phyloP scores from a whole-genome alignment of 2,329 filamentous ascomycete genomes.

The Hypoxylon sp. region DNA sequence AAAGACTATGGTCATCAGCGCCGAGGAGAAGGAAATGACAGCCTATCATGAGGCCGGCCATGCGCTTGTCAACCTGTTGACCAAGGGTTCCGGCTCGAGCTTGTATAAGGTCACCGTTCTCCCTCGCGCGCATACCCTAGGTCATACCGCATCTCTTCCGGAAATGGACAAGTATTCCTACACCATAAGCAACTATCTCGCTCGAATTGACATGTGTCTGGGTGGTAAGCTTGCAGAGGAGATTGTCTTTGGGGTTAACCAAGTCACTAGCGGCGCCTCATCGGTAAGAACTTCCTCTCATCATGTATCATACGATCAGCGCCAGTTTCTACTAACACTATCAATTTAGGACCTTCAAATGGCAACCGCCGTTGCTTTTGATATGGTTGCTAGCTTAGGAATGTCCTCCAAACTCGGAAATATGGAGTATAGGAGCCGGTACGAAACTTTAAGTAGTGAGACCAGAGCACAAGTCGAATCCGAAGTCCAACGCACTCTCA shows the following conservation, averaged over 20 bases:
- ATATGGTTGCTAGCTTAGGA: slow-evolving; percentile 89
- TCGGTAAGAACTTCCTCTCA: slow-evolving; percentile 67
- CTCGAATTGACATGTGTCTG: slow-evolving; percentile 83
- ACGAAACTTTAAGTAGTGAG: slow-evolving; percentile 84
- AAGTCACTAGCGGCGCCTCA: slow-evolving; percentile 90
- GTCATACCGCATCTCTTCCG: slow-evolving; percentile 88
- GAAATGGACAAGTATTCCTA: slow-evolving; percentile 94
- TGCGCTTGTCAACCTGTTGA: slow-evolving; percentile 89
- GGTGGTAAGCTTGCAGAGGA: slow-evolving; percentile 93
- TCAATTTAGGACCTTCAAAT: slow-evolving; percentile 79
- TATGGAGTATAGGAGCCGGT: slow-evolving; percentile 87
- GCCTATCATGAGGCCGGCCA: slow-evolving; percentile 97
- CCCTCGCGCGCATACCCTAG: slow-evolving; percentile 87
- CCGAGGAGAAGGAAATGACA: slow-evolving; percentile 96
- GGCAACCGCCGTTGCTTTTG: slow-evolving; percentile 86
- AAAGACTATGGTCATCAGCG: slow-evolving; percentile 88
- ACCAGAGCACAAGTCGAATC: slow-evolving; percentile 89
- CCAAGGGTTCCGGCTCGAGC: slow-evolving; percentile 77
- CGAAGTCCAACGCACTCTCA: slow-evolving; percentile 88
- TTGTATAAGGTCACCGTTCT: slow-evolving; percentile 99
- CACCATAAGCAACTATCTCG: slow-evolving; percentile 86
- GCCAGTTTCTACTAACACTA: slow-evolving; percentile 48
- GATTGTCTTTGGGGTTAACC: slow-evolving; percentile 90
- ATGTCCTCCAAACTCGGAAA: slow-evolving; percentile 92
- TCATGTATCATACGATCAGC: background rate